Base-by-base conservation (phyloP, 2,329 filamentous ascomycete species). In the Microdochium nivale region DNA sequence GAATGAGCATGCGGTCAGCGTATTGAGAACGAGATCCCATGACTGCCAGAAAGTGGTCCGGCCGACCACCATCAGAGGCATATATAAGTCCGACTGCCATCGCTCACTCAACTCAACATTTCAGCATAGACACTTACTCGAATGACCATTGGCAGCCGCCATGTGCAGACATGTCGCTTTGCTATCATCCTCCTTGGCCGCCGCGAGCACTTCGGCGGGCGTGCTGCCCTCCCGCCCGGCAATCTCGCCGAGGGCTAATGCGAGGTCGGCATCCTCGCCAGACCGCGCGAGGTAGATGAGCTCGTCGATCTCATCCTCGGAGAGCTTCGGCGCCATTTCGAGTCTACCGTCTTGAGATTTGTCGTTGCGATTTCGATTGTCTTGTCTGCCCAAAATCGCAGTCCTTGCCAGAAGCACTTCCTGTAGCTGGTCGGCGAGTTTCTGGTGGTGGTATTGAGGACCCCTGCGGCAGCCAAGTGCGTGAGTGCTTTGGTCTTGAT, bases 91-190 rank as follows among this genome's bases (percentile, higher is more conserved):
- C n/a, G n/a, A n/a, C n/a, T 16, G n/a, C 5, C 11, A n/a, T 25
- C n/a, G 43, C 13, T 19, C 13, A n/a, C 72, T 73, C 23, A 24
- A n/a, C 13, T 19, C 9, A 40, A 44, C 30, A 46, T 25, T n/a
- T 9, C 23, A 30, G 14, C 35, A 30, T 19, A 3, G 55, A 58
- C 27, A 67, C 74, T 61, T 78, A 91, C 90, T 87, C 54, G 81
- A 63, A 64, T 96, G 86, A 1, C 92, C 92, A 65, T 99, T 99
- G 25, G 89, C 94, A 24, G 89, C 84, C 8, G 91, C 90, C 81
- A 95, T 96, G 70, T 99, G 94, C 63, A 97, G 69, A 47, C 86
- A 87, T 56, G 90, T 95, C 52, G 88, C 87, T 57, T 85, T 88
- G 58, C 84, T n/a, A 23, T 47, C 80, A 43, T 82, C 77, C 65